Percentiles rank a stretch among this genome's conserved stretches.
Evolutionary conservation across 257 asterid genomes (phyloP).

Genomic region (Solanum chmielewskii): DNA sequence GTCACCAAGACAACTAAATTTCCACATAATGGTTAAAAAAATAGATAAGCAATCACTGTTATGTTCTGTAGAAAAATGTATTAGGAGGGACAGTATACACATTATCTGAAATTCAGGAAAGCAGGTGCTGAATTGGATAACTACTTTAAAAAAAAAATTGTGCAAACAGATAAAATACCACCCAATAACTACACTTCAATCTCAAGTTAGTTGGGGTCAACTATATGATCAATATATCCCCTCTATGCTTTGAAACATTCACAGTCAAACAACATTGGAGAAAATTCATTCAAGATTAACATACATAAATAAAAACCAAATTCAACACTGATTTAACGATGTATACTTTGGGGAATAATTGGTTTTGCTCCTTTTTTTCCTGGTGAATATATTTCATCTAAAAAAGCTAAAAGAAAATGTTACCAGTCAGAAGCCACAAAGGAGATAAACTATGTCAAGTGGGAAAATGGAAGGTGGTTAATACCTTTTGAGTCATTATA

Average conservation of each 20-base stretch:
- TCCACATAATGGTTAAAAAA: background rate
- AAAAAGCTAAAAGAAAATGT: background rate
- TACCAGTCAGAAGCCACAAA: background rate
- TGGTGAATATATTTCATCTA: background rate
- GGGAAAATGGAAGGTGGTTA: background rate
- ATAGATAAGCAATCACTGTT: background rate
- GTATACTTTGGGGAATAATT: background rate
- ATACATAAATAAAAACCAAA: background rate
- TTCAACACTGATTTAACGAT: background rate
- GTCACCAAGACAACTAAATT: background rate
- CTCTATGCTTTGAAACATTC: background rate
- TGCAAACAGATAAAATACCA: background rate
- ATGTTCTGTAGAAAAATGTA: background rate
- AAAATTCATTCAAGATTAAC: background rate
- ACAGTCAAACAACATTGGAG: background rate
- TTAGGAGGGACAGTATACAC: background rate
- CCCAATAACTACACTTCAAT: background rate
- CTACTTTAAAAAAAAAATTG: background rate
- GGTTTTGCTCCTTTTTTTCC: background rate
- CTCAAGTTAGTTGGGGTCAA: background rate
- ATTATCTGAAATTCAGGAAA: background rate
- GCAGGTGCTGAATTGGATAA: background rate
- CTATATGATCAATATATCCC: background rate
- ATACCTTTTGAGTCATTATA: conserved; percentile 82
- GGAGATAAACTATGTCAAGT: background rate